Percentiles rank a stretch among this genome's conserved stretches.
phyloP scores from a whole-genome alignment of 2,329 filamentous ascomycete species.

The Bipolaris oryzae region DNA sequence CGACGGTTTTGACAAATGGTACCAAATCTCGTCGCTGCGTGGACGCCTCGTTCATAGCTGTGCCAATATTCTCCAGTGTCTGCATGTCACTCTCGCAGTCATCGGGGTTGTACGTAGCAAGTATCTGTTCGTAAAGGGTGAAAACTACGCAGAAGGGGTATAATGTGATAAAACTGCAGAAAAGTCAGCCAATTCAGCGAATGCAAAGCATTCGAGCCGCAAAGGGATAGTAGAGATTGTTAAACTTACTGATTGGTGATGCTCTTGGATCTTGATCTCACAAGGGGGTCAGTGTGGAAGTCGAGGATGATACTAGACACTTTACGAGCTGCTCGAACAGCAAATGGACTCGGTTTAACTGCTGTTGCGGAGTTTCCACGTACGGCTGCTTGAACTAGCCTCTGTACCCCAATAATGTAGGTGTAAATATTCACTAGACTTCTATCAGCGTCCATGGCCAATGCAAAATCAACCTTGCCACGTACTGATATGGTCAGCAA shows the following conservation, averaged over 20 bases:
- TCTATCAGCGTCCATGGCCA: not conserved
- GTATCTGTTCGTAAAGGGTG: constrained; percentile 38
- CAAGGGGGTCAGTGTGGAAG: constrained; percentile 15
- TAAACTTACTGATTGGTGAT: constrained; percentile 30
- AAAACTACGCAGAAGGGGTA: constrained; percentile 42
- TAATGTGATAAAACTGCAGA: constrained; percentile 34
- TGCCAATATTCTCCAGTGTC: constrained; percentile 29
- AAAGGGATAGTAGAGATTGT: not conserved
- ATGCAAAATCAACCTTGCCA: not conserved
- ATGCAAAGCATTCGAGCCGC: not conserved
- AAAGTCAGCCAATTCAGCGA: not conserved
- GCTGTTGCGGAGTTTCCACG: not conserved
- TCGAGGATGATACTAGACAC: constrained; percentile 30
- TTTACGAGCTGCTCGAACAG: constrained; percentile 32
- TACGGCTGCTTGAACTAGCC: constrained; percentile 15
- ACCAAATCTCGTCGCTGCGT: constrained; percentile 20
- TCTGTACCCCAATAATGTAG: constrained; percentile 35
- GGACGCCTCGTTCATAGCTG: constrained; percentile 28
- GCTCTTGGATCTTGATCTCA: constrained; percentile 10
- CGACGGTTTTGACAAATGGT: constrained; percentile 35
- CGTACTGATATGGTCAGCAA: constrained; percentile 31
- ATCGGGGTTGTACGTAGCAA: constrained; percentile 27
- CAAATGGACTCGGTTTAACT: constrained; percentile 18
- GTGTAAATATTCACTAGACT: constrained; percentile 29
- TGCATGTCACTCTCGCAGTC: constrained; percentile 35